A percentile compares a stretch with the other conserved stretches of the same genome.
phyloP scores from a whole-genome alignment of 176 grass and related monocot genomes.

The Eleusine coracana region DNA sequence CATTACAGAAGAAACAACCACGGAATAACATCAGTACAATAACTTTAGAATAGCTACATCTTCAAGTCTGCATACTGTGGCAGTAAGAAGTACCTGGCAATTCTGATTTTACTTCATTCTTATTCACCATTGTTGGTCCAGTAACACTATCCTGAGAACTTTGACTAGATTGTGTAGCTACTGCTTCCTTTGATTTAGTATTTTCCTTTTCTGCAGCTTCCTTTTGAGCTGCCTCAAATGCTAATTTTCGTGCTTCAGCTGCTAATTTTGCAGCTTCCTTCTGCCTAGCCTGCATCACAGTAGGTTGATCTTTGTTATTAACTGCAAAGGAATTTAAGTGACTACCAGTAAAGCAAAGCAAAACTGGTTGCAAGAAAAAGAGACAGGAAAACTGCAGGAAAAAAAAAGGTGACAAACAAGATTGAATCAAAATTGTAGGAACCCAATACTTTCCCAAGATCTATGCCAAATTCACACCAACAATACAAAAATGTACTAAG shows the following conservation, averaged over 20 bases:
- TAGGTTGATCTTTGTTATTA: constrained; percentile 33
- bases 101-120: background rate
- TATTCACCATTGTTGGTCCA: constrained; percentile 14
- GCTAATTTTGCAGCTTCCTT: constrained; percentile 75
- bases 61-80: background rate
- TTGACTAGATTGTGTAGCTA: constrained; percentile 37
- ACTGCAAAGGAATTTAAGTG: constrained; percentile 2
- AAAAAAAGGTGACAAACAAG: background rate
- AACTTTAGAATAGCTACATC: background rate
- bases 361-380: background rate
- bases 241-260: constrained; percentile 64
- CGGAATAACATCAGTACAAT: background rate
- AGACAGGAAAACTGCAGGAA: background rate
- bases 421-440: constrained; percentile 5
- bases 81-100: background rate
- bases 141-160: constrained; percentile 33
- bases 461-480: background rate
- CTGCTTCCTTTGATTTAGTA: constrained; percentile 45
- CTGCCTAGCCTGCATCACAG: constrained; percentile 58
- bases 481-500: constrained; percentile 17
- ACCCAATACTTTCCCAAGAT: constrained; percentile 19
- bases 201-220: constrained; percentile 55
- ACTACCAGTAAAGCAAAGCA: constrained; percentile 27
- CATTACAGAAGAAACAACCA: background rate
- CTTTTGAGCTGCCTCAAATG: constrained; percentile 70